Evolutionary conservation across 441 rosid genomes (phyloP).

Genomic region (Pelargonium cotyledonis): DNA sequence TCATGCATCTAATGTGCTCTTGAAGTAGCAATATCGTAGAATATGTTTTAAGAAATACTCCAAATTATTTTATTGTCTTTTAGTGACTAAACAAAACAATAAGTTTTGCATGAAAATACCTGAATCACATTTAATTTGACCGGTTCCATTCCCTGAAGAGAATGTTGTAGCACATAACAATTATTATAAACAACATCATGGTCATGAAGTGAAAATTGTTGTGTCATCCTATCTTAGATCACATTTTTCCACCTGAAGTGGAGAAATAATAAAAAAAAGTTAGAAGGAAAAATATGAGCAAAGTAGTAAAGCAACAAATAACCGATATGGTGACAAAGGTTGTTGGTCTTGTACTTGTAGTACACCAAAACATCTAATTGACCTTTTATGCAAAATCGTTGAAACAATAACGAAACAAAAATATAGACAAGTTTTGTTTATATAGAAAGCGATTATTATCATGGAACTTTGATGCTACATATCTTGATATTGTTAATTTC

Average conservation of each 20-base stretch:
- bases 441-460: neutral
- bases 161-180: too few species aligned
- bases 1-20: too few species aligned
- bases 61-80: neutral
- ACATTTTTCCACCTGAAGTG: neutral
- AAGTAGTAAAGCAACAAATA: neutral
- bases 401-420: neutral
- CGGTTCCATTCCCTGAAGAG: neutral
- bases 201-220: neutral
- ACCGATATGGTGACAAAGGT: neutral
- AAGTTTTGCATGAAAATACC: neutral
- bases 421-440: neutral
- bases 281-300: too few species aligned
- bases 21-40: too few species aligned
- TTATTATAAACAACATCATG: too few species aligned
- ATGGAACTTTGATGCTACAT: neutral
- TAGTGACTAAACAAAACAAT: neutral
- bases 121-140: neutral
- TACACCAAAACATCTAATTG: constrained; percentile 5
- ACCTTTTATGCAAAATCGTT: constrained; percentile 5
- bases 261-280: neutral
- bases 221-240: neutral
- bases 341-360: neutral
- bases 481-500: neutral
- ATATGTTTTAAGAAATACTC: too few species aligned